Conservation (phyloP, 495 filamentous ascomycete species). For the Massariosphaeria phaeospora region DNA sequence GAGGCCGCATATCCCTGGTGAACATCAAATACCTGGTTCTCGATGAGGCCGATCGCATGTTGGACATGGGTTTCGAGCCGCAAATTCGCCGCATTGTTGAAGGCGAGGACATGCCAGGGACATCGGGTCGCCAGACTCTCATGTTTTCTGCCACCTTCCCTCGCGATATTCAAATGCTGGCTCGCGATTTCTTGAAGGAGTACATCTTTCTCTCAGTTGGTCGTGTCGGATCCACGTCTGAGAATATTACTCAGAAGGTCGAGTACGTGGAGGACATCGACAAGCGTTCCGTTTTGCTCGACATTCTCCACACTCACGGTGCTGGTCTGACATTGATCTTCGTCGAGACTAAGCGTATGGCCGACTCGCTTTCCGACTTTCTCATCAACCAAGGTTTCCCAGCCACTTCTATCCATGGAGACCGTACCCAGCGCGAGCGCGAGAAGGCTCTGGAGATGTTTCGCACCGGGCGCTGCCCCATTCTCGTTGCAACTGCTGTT, state of each 20-base stretch:
- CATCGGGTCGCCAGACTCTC: slow-evolving; percentile 85
- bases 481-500: slow-evolving; percentile 94
- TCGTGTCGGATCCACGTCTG: slow-evolving; percentile 97
- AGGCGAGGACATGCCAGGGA: slow-evolving; percentile 91
- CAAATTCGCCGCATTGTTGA: slow-evolving; percentile 98
- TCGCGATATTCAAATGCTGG: slow-evolving; percentile 97
- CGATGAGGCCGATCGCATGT: slow-evolving; percentile 98
- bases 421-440: slow-evolving; percentile 97
- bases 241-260: slow-evolving; percentile 98
- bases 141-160: slow-evolving; percentile 99
- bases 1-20: slow-evolving; percentile 89
- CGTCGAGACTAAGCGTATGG: slow-evolving; percentile 99
- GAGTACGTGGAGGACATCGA: slow-evolving; percentile 96
- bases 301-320: slow-evolving; percentile 93
- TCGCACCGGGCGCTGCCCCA: slow-evolving; percentile 89
- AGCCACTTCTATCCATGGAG: slow-evolving; percentile 95
- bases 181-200: slow-evolving; percentile 94
- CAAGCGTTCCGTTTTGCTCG: slow-evolving; percentile 94
- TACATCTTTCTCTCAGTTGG: slow-evolving; percentile 98
- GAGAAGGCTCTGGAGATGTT: slow-evolving; percentile 95
- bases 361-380: slow-evolving; percentile 94
- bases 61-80: slow-evolving; percentile 99
- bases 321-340: slow-evolving; percentile 93
- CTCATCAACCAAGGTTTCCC: slow-evolving; percentile 97
- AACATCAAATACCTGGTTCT: slow-evolving; percentile 99